Evolutionary conservation across 2,329 filamentous ascomycete genomes (phyloP).

Genomic region (Cladophialophora carrionii): DNA sequence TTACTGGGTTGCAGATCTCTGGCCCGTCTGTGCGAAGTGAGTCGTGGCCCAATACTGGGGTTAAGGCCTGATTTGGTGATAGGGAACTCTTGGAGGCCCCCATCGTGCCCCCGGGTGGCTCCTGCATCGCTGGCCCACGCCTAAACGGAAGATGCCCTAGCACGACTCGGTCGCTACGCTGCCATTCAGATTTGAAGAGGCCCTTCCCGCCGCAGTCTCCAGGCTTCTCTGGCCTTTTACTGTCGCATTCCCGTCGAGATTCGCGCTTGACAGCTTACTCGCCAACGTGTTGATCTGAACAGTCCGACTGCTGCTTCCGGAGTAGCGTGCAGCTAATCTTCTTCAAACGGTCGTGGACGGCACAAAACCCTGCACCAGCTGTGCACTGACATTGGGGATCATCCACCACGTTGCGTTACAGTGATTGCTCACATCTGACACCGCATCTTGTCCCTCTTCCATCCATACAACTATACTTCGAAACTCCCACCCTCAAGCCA

Average conservation of each 20-base stretch:
- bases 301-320: slow-evolving; percentile 7
- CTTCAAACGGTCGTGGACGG: slow-evolving; percentile 1
- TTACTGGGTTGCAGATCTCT: slow-evolving; percentile 7
- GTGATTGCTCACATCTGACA: slow-evolving; percentile 23
- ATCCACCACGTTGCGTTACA: slow-evolving; percentile 22
- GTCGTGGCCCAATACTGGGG: not conserved
- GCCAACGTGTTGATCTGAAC: not conserved
- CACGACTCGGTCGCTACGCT: not conserved
- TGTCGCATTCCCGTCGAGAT: not conserved
- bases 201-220: not conserved
- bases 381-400: slow-evolving; percentile 7
- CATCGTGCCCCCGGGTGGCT: not conserved
- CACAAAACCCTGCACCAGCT: not conserved
- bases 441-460: slow-evolving; percentile 17
- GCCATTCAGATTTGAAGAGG: slow-evolving; percentile 3
- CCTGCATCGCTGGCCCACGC: not conserved
- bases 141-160: not conserved
- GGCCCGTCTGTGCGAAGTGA: not conserved
- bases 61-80: not conserved
- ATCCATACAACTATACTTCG: slow-evolving; percentile 7
- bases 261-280: not conserved
- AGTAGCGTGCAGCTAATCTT: slow-evolving; percentile 4
- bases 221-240: not conserved
- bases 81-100: not conserved
- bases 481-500: not conserved